Evolutionary conservation across 129 eudicot genomes (phyloP).

Genomic region (Smallanthus sonchifolius): DNA sequence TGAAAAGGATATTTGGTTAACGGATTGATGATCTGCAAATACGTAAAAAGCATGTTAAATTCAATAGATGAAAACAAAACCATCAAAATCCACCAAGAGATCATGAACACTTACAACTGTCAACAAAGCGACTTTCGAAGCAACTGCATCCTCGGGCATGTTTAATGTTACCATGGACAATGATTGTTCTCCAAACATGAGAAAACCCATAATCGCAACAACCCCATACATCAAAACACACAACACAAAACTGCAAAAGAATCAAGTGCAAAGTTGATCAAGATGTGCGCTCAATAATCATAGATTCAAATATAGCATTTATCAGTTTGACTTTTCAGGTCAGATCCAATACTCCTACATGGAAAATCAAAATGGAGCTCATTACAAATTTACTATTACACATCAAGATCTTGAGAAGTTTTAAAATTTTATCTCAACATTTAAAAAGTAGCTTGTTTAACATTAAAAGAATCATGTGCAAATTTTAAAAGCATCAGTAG

Average conservation of each 20-base stretch:
- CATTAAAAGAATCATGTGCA: background rate
- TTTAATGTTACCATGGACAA: slow-evolving; percentile 71
- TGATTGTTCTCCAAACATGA: slow-evolving; percentile 80
- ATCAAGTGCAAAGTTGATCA: slow-evolving; percentile 9
- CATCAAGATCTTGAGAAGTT: background rate
- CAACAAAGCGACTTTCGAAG: slow-evolving; percentile 73
- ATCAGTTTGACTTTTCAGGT: slow-evolving; percentile 14
- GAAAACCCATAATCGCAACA: slow-evolving; percentile 78
- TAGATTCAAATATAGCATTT: background rate
- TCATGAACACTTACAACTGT: slow-evolving; percentile 56
- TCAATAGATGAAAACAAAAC: background rate
- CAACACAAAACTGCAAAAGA: slow-evolving; percentile 51
- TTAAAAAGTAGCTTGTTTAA: slow-evolving; percentile 6
- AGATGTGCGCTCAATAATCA: slow-evolving; percentile 2
- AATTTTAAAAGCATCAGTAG: background rate
- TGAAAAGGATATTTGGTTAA: slow-evolving; percentile 34
- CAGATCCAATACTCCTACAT: background rate
- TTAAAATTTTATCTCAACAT: background rate
- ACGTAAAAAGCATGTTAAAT: slow-evolving; percentile 3
- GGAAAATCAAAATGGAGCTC: no score
- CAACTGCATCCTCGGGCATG: slow-evolving; percentile 56
- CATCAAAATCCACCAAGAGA: background rate
- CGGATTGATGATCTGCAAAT: slow-evolving; percentile 27
- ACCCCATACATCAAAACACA: slow-evolving; percentile 57
- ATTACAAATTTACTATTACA: no score